Conservation (phyloP, 2,329 filamentous ascomycete species). For the Alternaria viburni region DNA sequence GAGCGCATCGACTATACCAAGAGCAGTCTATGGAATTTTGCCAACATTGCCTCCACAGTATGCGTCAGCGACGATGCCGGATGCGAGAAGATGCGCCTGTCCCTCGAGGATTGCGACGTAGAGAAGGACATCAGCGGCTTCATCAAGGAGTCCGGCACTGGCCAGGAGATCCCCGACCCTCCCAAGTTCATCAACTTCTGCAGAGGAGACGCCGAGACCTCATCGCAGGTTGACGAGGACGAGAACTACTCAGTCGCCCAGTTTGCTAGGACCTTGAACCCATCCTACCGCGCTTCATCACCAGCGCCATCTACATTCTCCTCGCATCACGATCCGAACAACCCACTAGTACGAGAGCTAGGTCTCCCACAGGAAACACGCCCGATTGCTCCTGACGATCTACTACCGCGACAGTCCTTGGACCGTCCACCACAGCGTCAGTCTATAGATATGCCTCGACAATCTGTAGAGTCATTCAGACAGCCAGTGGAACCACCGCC, state of each 20-base stretch:
- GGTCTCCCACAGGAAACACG: conserved; percentile 57
- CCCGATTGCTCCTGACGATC: conserved; percentile 35
- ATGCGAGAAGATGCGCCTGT: conserved; percentile 94
- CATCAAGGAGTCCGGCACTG: conserved; percentile 87
- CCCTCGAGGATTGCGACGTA: conserved; percentile 93
- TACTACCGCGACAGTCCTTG: conserved; percentile 24
- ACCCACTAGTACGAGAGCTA: conserved; percentile 72
- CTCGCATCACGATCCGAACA: conserved; percentile 87
- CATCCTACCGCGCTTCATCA: conserved; percentile 92
- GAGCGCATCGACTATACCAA: conserved; percentile 97
- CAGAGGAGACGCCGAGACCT: conserved; percentile 82
- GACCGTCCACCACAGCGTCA: conserved; percentile 4
- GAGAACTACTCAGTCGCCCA: conserved; percentile 93
- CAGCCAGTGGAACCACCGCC: conserved; percentile 1
- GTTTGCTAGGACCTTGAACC: conserved; percentile 93
- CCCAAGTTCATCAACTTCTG: conserved; percentile 99
- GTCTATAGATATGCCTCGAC: conserved; percentile 3
- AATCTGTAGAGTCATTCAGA: conserved; percentile 1
- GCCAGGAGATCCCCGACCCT: conserved; percentile 95
- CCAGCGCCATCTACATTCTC: conserved; percentile 93
- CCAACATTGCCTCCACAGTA: conserved; percentile 95
- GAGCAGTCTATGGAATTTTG: conserved; percentile 96
- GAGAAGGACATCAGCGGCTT: conserved; percentile 91
- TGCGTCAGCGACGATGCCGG: conserved; percentile 93
- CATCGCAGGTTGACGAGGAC: conserved; percentile 84